Evolutionary conservation across 73 alveolate genomes (phyloP).

Genomic region (Paramecium sexaurelia): DNA sequence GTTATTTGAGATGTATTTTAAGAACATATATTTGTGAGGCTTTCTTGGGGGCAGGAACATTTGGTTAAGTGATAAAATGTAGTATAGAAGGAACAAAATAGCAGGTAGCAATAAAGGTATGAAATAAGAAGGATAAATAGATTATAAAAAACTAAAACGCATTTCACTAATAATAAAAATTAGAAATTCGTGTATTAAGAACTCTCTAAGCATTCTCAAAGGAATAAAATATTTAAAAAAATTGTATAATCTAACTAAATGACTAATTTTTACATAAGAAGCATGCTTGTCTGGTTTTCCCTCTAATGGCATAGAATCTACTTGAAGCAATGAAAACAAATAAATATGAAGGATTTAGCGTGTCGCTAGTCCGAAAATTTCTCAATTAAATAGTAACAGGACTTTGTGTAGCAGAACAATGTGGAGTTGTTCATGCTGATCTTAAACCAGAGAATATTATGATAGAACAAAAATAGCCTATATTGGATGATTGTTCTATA

Average conservation of each 20-base stretch:
- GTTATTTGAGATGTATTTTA: neutral
- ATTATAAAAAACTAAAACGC: slow-evolving; percentile 60
- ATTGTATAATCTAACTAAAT: slow-evolving; percentile 15
- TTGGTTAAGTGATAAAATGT: slow-evolving; percentile 61
- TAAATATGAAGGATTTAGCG: slow-evolving; percentile 52
- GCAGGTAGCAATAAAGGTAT: slow-evolving; percentile 60
- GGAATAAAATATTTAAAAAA: neutral
- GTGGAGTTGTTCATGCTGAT: slow-evolving; percentile 66
- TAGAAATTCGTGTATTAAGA: slow-evolving; percentile 42
- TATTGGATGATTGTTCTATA: neutral
- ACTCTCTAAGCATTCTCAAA: slow-evolving; percentile 10
- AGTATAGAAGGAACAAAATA: slow-evolving; percentile 31
- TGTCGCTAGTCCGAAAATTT: slow-evolving; percentile 37
- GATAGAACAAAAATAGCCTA: slow-evolving; percentile 10
- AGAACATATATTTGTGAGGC: slow-evolving; percentile 56
- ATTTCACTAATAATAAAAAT: slow-evolving; percentile 30
- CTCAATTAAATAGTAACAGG: slow-evolving; percentile 47
- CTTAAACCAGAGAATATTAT: slow-evolving; percentile 69
- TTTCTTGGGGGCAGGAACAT: slow-evolving; percentile 62
- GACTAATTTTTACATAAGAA: slow-evolving; percentile 58
- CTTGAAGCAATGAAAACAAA: slow-evolving; percentile 16
- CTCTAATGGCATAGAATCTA: slow-evolving; percentile 6
- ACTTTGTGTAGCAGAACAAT: slow-evolving; percentile 50
- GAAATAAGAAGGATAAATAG: neutral
- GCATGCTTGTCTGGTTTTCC: slow-evolving; percentile 67